Base-by-base conservation (phyloP, 2,329 filamentous ascomycete genomes). In the Nigrograna mackinnonii region DNA sequence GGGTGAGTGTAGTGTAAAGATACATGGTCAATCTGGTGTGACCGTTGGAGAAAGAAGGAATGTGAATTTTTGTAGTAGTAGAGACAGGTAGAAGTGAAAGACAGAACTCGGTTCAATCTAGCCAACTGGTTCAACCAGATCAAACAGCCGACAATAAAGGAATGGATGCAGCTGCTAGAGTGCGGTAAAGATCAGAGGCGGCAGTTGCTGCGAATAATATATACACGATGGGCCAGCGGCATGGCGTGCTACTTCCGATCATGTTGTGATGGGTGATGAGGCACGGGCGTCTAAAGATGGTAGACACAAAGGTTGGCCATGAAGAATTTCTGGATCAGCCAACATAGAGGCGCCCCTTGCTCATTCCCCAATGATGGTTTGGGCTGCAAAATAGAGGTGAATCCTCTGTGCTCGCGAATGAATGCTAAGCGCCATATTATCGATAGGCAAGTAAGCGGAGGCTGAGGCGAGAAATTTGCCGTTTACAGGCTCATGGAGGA, bases 111-210 rank as follows among this genome's bases (percentile, higher is more conserved):
- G 16, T 21, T 30, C 22, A 35, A 40, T 32, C 22, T n/a, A 20
- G 37, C 13, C 18, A 34, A 24, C 37, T 44, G 38, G 41, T 37
- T 43, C 37, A 41, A 42, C 41, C 37, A 47, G 22, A 24, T 20
- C 21, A 24, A 39, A 38, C 14, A 13, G 18, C 39, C 7, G 9
- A n/a, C n/a, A 26, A 20, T 17, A 39, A 44, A 44, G 16, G 41
- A 44, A 19, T 37, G 41, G 35, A 39, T 24, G 40, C 44, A 39
- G 44, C 44, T 43, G 30, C 41, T 44, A 34, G 31, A 40, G 40
- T 33, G 40, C 41, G 41, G 26, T 46, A 39, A 14, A 31, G 35
- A 33, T 21, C 24, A 6, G n/a, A 38, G 16, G 12, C 6, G 32
- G 24, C 36, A 26, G 13, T 37, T 14, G 24, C 9, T 3, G 11